A percentile compares a stretch with the other conserved stretches of the same genome.
Conservation (phyloP, 83 land plant species). For the Thuja plicata region DNA sequence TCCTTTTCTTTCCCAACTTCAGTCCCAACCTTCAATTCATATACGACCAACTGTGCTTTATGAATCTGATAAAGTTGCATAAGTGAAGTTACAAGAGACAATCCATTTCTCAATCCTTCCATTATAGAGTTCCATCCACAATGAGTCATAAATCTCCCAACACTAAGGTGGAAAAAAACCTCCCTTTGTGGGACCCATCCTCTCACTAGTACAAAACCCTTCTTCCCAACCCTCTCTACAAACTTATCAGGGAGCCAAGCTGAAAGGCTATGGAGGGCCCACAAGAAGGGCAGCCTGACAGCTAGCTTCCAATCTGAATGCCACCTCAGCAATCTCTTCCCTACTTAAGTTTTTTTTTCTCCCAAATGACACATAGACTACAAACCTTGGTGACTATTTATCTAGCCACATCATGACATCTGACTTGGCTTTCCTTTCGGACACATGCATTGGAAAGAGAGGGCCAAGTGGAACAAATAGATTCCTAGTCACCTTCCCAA, state of each 20-base stretch:
- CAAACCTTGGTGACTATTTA: constrained; percentile 36
- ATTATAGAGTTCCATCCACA: no score
- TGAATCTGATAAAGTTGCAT: no score
- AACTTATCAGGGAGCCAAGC: constrained; percentile 38
- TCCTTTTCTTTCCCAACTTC: no score
- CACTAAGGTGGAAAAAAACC: no score
- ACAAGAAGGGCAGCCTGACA: constrained; percentile 27
- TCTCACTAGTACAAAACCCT: no score
- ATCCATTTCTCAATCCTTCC: no score
- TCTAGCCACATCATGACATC: constrained; percentile 45
- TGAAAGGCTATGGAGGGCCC: constrained; percentile 12
- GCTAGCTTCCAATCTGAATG: constrained; percentile 33
- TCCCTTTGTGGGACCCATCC: no score
- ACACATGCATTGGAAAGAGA: neutral
- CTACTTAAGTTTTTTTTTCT: constrained; percentile 34
- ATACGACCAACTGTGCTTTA: no score
- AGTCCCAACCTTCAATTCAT: no score
- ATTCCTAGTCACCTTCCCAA: neutral
- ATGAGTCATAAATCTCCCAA: no score
- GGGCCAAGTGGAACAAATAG: constrained; percentile 42
- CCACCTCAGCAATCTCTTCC: constrained; percentile 42
- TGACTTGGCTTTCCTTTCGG: neutral
- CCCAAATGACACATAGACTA: constrained; percentile 49
- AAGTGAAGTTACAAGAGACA: no score
- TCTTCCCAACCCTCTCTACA: constrained; percentile 20